These are phyloP conservation scores for Anethum foeniculum DNA, from an alignment of 140 eudicot species.

Conservation along the genomic window DNA sequence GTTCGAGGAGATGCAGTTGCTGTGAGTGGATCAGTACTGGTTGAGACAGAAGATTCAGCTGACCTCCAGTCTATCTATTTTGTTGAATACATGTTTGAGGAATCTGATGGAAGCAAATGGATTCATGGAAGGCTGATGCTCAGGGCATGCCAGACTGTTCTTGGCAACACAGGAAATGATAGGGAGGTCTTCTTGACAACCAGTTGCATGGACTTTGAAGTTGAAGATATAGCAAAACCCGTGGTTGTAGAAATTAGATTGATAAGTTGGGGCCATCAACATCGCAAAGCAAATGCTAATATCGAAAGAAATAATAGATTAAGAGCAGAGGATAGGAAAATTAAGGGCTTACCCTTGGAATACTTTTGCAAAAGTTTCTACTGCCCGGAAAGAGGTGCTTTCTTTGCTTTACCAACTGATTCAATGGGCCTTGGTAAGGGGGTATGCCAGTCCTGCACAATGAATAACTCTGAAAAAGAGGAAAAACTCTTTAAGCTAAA, in stretches of 20 bases:
- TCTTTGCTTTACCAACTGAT: slow-evolving; percentile 46
- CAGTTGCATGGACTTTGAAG: slow-evolving; percentile 63
- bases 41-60: slow-evolving; percentile 38
- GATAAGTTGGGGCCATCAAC: slow-evolving; percentile 71
- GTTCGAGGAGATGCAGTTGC: slow-evolving; percentile 48
- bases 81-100: slow-evolving; percentile 83
- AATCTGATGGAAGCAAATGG: slow-evolving; percentile 45
- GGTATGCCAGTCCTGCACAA: slow-evolving; percentile 51
- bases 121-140: slow-evolving; percentile 71
- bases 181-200: slow-evolving; percentile 78
- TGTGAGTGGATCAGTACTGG: slow-evolving; percentile 54
- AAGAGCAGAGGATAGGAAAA: slow-evolving; percentile 77
- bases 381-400: slow-evolving; percentile 78
- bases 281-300: slow-evolving; percentile 56
- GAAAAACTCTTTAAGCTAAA: slow-evolving; percentile 30
- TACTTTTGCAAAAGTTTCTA: slow-evolving; percentile 78
- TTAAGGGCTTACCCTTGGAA: slow-evolving; percentile 54
- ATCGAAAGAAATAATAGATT: slow-evolving; percentile 54
- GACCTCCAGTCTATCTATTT: slow-evolving; percentile 44
- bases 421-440: slow-evolving; percentile 76
- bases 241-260: slow-evolving; percentile 43
- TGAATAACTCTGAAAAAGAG: slow-evolving; percentile 27
- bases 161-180: slow-evolving; percentile 73
- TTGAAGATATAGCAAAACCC: slow-evolving; percentile 42
- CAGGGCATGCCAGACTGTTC: slow-evolving; percentile 66